phyloP scores from a whole-genome alignment of 495 filamentous ascomycete genomes.

The Rostrohypoxylon terebratum region DNA sequence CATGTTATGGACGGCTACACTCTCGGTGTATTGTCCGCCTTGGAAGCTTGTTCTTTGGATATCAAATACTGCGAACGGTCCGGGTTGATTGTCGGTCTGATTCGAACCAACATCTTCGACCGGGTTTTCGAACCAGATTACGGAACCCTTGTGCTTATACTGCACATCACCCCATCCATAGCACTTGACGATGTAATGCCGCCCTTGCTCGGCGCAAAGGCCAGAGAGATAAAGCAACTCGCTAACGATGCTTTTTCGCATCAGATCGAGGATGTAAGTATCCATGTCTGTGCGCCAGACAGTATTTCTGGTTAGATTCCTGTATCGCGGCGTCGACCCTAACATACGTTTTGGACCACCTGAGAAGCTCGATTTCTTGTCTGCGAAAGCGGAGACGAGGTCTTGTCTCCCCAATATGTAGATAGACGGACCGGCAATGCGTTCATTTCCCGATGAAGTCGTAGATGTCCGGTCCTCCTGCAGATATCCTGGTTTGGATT shows the following conservation, averaged over 20 bases:
- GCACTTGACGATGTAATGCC: conserved; percentile 53
- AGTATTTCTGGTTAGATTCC: conserved; percentile 16
- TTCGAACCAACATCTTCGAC: conserved; percentile 1
- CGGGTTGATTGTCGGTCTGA: conserved; percentile 18
- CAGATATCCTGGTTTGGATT: conserved; percentile 6
- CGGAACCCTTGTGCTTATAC: conserved; percentile 50
- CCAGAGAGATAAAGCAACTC: conserved; percentile 49
- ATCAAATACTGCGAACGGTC: conserved; percentile 49
- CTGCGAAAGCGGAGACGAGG: conserved; percentile 28
- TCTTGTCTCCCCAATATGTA: conserved; percentile 42
- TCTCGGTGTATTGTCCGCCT: conserved; percentile 29
- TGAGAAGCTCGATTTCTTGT: conserved; percentile 8
- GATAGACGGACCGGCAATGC: conserved; percentile 20
- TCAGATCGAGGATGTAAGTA: conserved; percentile 64
- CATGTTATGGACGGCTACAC: conserved; percentile 59
- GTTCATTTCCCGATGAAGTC: not conserved
- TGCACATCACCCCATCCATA: conserved; percentile 51
- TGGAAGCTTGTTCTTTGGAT: conserved; percentile 36
- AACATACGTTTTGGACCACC: conserved; percentile 4
- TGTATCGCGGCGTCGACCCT: conserved; percentile 1
- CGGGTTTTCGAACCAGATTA: conserved; percentile 53
- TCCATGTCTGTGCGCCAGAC: conserved; percentile 78
- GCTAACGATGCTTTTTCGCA: conserved; percentile 63
- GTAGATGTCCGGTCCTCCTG: not conserved
- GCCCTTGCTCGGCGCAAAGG: conserved; percentile 36